Evolutionary conservation across 1,284 basidiomycete genomes (phyloP), one percentile per base, ranked within the genome.

Genomic region (Ustilago tritici): DNA sequence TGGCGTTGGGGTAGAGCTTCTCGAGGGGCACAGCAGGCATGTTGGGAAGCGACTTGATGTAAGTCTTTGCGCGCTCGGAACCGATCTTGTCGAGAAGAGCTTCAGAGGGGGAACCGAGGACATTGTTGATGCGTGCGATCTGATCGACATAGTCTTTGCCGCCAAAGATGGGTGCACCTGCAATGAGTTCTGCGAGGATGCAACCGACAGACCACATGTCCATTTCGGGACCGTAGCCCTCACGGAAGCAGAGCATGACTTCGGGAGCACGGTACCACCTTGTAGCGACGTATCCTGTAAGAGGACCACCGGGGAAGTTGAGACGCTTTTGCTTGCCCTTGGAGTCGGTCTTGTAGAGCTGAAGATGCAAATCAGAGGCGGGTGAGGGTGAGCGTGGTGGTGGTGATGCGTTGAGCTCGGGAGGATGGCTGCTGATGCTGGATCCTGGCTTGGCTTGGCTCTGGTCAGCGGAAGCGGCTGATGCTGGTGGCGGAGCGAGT

Each of bases 121-220:
- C 73, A 38, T 76, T 78, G 70, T 83, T 76, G 73, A 86, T 86
- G 52, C 82, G 72, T 7, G 79, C 77, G 19, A 86, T 83, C 64
- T 86, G 84, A 58, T 86, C 84, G 61, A 84, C 83, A 61, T 84
- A 85, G 73, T 86, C 84, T 58, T 84, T 81, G 57, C 84, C 84
- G 28, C 82, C 77, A 71, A 84, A 86, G 61, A 86, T 72, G 47
- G 84, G 84, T 32, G 77, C 75, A 17, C 84, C 82, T 0, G 70
- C 78, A 35, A 85, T 74, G 50, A 86, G 73, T 65, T 85, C 84
- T 12, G 84, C 84, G 43, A 86, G 71, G 56, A 86, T 86, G 72
- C 84, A 86, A 1, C 84, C 84, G 23, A 84, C 81, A 35, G 80
- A 81, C 84, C 84, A 86, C 76, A 86, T 82, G 73, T 86, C 84